phyloP scores from a whole-genome alignment of 805 yeast genomes.

The Jamesozyma jinghongensis region DNA sequence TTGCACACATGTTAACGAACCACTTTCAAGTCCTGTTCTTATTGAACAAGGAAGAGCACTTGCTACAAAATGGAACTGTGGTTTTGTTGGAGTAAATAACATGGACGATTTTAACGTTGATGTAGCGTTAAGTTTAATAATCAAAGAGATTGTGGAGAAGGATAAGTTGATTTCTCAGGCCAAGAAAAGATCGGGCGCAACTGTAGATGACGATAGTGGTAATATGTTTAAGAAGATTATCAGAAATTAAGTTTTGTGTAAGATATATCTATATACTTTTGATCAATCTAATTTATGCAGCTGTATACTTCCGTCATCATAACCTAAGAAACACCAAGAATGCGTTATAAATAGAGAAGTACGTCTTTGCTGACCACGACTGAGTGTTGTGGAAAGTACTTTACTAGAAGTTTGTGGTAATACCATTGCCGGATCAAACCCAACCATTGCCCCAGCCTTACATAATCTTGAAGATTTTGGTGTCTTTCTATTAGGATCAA shows the following conservation, averaged over 20 bases:
- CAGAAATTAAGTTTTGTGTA: conserved; percentile 1
- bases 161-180: conserved; percentile 17
- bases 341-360: conserved; percentile 6
- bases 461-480: neutral
- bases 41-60: conserved; percentile 48
- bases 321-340: conserved; percentile 28
- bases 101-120: conserved; percentile 44
- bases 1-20: conserved; percentile 53
- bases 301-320: conserved; percentile 25
- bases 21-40: conserved; percentile 50
- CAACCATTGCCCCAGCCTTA: conserved; percentile 6
- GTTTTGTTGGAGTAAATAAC: conserved; percentile 56
- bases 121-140: conserved; percentile 44
- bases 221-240: conserved; percentile 6
- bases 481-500: conserved; percentile 3
- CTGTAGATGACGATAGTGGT: neutral
- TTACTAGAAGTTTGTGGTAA: neutral
- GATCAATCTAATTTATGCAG: conserved; percentile 7
- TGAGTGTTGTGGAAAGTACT: neutral
- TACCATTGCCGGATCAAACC: conserved; percentile 1
- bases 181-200: neutral
- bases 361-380: conserved; percentile 15
- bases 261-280: neutral
- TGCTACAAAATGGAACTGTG: conserved; percentile 55
- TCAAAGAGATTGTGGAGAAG: conserved; percentile 51